Conservation (phyloP, 2,329 filamentous ascomycete genomes). For the Metarhizium humberi region DNA sequence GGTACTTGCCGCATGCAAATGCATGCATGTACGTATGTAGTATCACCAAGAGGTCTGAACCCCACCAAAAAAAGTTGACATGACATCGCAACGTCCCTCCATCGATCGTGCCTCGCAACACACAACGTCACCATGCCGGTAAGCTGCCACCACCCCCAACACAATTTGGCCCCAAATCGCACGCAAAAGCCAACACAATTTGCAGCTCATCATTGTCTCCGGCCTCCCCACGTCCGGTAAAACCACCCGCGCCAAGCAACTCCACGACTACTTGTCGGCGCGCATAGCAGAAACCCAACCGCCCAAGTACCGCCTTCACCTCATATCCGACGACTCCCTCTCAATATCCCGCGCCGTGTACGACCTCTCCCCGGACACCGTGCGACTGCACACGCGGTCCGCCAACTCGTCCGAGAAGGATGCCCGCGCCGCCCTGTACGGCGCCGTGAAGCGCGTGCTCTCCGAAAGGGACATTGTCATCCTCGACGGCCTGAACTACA, state of each 20-base stretch:
- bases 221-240: slow-evolving; percentile 62
- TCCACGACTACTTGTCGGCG: slow-evolving; percentile 53
- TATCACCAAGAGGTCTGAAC: background rate
- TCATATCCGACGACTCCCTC: slow-evolving; percentile 64
- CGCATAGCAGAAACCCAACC: slow-evolving; percentile 35
- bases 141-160: background rate
- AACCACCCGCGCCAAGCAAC: slow-evolving; percentile 55
- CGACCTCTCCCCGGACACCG: slow-evolving; percentile 44
- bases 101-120: background rate
- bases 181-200: background rate
- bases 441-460: slow-evolving; percentile 67
- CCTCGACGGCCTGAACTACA: slow-evolving; percentile 75
- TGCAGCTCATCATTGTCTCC: slow-evolving; percentile 56
- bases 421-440: slow-evolving; percentile 66
- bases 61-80: background rate
- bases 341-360: slow-evolving; percentile 64
- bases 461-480: slow-evolving; percentile 67
- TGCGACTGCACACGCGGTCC: slow-evolving; percentile 53
- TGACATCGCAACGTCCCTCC: background rate
- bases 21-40: no score
- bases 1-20: no score
- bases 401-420: slow-evolving; percentile 74
- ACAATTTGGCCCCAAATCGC: no score
- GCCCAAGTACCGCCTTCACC: slow-evolving; percentile 55
- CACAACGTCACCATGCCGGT: background rate